Evolutionary conservation across 2,329 filamentous ascomycete species (phyloP).

Genomic region (Colletotrichum acutatum): DNA sequence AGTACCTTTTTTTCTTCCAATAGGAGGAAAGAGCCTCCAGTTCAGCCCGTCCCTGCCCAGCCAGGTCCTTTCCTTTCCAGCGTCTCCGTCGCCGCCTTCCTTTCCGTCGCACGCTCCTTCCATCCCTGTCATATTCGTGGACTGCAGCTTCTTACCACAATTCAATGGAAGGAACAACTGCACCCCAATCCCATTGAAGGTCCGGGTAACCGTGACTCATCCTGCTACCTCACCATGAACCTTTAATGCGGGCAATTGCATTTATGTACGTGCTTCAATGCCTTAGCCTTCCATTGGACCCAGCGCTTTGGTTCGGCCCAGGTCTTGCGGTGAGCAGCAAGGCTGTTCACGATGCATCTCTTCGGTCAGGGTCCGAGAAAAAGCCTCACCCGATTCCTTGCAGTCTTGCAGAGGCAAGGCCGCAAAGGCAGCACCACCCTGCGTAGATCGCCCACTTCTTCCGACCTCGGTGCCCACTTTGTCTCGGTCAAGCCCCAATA

Average conservation of each 20-base stretch:
- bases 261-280: not conserved
- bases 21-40: slow-evolving; percentile 1
- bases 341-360: slow-evolving; percentile 19
- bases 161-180: not conserved
- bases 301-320: slow-evolving; percentile 1
- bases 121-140: not conserved
- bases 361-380: slow-evolving; percentile 28
- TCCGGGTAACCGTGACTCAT: not conserved
- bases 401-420: too few relatives aligned
- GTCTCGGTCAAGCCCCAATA: slow-evolving; percentile 30
- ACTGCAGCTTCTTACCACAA: not conserved
- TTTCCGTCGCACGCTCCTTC: not conserved
- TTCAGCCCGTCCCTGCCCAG: slow-evolving; percentile 9
- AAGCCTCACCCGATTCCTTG: not conserved
- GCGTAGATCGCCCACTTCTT: slow-evolving; percentile 25
- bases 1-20: slow-evolving; percentile 11
- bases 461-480: slow-evolving; percentile 26
- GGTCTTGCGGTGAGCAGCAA: slow-evolving; percentile 14
- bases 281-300: not conserved
- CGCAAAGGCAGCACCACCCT: slow-evolving; percentile 8
- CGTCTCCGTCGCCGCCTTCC: not conserved
- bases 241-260: not conserved
- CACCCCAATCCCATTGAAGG: not conserved
- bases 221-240: not conserved
- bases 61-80: not conserved